Evolutionary conservation across 2,329 filamentous ascomycete species (phyloP).

Genomic region (Verticillium klebahnii): DNA sequence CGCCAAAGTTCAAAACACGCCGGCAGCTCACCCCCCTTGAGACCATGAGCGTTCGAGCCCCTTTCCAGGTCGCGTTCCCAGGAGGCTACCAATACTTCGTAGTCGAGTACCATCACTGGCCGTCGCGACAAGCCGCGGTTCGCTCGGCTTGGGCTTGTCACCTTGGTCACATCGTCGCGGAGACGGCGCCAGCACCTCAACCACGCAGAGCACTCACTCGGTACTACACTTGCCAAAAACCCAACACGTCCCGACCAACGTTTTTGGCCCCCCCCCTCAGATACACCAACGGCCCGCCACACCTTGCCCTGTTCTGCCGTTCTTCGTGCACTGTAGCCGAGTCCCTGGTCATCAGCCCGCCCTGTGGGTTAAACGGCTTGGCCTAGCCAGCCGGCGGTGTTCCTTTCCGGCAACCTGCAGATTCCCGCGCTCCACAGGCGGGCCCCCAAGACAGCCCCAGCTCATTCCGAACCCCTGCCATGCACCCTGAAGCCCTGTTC

Average conservation of each 20-base stretch:
- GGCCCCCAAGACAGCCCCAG: slow-evolving; percentile 5
- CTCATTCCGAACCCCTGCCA: slow-evolving; percentile 11
- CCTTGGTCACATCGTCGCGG: neutral
- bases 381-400: slow-evolving; percentile 6
- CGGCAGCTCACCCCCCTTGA: no score
- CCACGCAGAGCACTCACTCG: neutral
- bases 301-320: neutral
- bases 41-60: neutral
- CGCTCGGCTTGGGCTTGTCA: neutral
- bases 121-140: neutral
- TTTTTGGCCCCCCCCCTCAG: no score
- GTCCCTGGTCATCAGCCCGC: neutral
- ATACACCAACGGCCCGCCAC: neutral
- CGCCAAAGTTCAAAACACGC: no score
- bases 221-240: neutral
- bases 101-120: neutral
- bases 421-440: slow-evolving; percentile 10
- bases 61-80: neutral
- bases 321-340: neutral
- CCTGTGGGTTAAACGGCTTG: neutral
- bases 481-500: neutral
- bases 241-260: no score
- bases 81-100: neutral
- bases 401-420: slow-evolving; percentile 16
- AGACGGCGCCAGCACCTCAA: neutral